Conservation (phyloP, 371 early-diverging fungal genomes). For the Entomophthora muscae region DNA sequence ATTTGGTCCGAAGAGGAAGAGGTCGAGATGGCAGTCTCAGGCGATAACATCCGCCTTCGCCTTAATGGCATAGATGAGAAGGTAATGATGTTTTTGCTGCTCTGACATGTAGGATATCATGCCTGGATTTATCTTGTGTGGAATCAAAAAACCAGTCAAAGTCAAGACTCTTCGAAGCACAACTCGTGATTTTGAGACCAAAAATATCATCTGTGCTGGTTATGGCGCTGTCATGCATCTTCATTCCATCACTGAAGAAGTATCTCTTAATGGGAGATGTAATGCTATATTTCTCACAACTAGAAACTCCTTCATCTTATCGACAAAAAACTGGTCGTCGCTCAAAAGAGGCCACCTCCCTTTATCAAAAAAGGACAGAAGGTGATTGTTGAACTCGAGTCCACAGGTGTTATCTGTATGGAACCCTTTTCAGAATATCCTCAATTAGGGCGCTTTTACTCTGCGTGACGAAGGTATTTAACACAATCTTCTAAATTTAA, state of each 20-base stretch:
- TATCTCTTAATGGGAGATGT: conserved; percentile 35
- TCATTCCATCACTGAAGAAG: conserved; percentile 77
- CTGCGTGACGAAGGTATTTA: conserved; percentile 82
- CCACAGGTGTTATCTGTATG: conserved; percentile 54
- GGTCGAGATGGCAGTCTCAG: conserved; percentile 54
- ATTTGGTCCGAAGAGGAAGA: conserved; percentile 74
- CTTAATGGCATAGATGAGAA: conserved; percentile 89
- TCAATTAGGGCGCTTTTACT: conserved; percentile 90
- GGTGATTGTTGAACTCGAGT: conserved; percentile 69
- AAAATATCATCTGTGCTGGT: conserved; percentile 90
- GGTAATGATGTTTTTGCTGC: conserved; percentile 16
- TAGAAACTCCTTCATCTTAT: conserved; percentile 66
- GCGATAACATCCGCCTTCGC: conserved; percentile 85
- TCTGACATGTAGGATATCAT: conserved; percentile 36
- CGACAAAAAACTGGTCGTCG: conserved; percentile 75
- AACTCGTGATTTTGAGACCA: conserved; percentile 79
- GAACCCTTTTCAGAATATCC: conserved; percentile 78
- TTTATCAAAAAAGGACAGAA: conserved; percentile 83
- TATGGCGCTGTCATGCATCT: conserved; percentile 82
- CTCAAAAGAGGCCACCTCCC: conserved; percentile 69
- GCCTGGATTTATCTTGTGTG: conserved; percentile 77
- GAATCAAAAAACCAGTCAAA: conserved; percentile 54
- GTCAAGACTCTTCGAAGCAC: conserved; percentile 67
- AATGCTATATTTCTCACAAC: conserved; percentile 1
- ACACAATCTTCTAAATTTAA: background rate